A percentile compares a stretch with the other conserved stretches of the same genome.
These are phyloP conservation scores for Chlorella sp. DNA, from an alignment of 139 green algal genomes.

Conservation along the genomic window DNA sequence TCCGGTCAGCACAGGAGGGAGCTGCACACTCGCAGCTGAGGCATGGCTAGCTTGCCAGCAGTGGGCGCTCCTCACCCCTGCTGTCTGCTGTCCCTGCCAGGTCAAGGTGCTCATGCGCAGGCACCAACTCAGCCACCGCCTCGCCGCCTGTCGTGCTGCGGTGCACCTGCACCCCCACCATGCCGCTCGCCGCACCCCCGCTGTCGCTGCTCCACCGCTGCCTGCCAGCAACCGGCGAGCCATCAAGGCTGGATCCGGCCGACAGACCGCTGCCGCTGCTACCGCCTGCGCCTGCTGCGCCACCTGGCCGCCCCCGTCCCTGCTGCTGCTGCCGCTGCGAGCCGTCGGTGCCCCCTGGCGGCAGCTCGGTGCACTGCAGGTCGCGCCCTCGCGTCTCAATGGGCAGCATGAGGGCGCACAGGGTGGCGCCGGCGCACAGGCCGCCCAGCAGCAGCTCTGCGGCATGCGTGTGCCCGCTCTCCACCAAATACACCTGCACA, in stretches of 20 bases:
- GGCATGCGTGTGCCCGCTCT: slow-evolving; percentile 9
- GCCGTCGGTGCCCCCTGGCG: not conserved
- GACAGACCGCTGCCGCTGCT: too few species aligned
- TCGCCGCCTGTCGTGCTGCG: not conserved
- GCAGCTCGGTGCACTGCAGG: slow-evolving; percentile 22
- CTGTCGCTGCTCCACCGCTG: not conserved
- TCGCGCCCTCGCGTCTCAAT: slow-evolving; percentile 52
- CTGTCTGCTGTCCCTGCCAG: not conserved
- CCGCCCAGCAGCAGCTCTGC: slow-evolving; percentile 48
- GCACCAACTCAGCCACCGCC: slow-evolving; percentile 8
- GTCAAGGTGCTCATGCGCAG: not conserved
- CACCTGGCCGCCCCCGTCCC: not conserved
- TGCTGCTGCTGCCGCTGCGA: not conserved
- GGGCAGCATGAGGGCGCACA: slow-evolving; percentile 37
- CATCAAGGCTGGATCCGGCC: too few species aligned
- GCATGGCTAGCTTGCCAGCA: not conserved
- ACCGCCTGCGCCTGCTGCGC: not conserved
- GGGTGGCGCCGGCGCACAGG: slow-evolving; percentile 42
- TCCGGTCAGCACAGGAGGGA: too few species aligned
- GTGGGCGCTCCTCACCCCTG: not conserved
- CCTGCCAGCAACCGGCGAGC: too few species aligned
- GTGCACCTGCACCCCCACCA: slow-evolving; percentile 1
- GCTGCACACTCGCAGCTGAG: not conserved
- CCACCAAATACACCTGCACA: slow-evolving; percentile 58
- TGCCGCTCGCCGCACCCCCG: not conserved